Evolutionary conservation across 2,329 filamentous ascomycete genomes (phyloP), one percentile per base, ranked within the genome.

Genomic region (Gyromitra esculenta): DNA sequence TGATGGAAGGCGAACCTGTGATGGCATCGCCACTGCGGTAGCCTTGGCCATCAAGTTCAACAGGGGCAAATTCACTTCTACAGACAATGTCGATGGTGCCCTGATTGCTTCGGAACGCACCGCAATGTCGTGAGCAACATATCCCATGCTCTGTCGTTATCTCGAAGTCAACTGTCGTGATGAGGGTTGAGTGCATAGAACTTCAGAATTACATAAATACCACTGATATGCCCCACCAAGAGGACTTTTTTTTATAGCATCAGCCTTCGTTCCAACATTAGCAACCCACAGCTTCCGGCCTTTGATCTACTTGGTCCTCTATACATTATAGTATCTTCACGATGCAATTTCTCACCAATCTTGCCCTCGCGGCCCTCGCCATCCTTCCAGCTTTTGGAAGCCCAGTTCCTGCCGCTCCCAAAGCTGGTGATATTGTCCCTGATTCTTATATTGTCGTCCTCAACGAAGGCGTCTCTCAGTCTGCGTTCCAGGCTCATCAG

Each of bases 391-490:
- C 57, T 15, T 72, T 75, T 50, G 69, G 68, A 8, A 73, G 63
- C 54, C 73, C 73, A 1, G 63, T 66, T 25, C 78, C 66, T 3
- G n/a, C 54, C 8, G 48, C 35, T 35, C 82, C 85, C 1, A 82
- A 85, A 41, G 85, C 85, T 70, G 79, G 79, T 8, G 84, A 88
- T 80, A 82, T 87, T 75, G 86, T 90, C 62, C 83, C 87, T 45
- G 86, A 88, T 83, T 84, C 85, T 63, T 91, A 89, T 83, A 90
- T 91, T 77, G 88, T 91, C 70, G 88, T 91, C 74, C 91, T 90
- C 85, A 88, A 90, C 82, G 85, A 84, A 78, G 86, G 85, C 71
- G 86, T 85, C 79, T 84, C 83, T 77, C 83, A 86, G 25, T 85
- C 85, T 15, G 83, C 84, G 48, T 86, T 90, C 80, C 82, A 84